phyloP scores from a whole-genome alignment of 2,329 filamentous ascomycete species.

The Endothia cerciana region DNA sequence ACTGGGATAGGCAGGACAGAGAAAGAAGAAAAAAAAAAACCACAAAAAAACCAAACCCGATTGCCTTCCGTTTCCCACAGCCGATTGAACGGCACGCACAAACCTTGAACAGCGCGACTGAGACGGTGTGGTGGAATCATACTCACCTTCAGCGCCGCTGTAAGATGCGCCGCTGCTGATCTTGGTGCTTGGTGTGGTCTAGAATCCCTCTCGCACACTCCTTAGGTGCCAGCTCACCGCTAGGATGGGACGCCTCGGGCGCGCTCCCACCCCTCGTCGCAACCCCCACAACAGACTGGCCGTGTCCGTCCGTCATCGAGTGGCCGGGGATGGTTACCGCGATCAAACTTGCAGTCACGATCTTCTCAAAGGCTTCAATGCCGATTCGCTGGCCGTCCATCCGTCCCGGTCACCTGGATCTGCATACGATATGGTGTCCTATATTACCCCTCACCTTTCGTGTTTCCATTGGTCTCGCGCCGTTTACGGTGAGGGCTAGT shows the following conservation, averaged over 20 bases:
- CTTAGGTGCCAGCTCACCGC: slow-evolving; percentile 1
- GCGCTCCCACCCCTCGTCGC: background rate
- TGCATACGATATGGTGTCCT: slow-evolving; percentile 12
- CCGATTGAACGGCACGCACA: background rate
- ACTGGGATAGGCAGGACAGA: slow-evolving; percentile 8
- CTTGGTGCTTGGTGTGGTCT: slow-evolving; percentile 2
- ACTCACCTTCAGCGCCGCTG: background rate
- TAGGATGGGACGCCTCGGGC: background rate
- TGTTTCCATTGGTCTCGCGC: background rate
- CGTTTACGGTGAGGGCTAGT: background rate
- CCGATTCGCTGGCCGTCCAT: slow-evolving; percentile 16
- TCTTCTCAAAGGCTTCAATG: slow-evolving; percentile 8
- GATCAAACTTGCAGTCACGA: slow-evolving; percentile 3
- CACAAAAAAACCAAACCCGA: too few species aligned
- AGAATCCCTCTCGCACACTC: background rate
- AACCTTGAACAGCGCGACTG: background rate
- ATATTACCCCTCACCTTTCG: slow-evolving; percentile 11
- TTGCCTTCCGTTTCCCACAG: background rate
- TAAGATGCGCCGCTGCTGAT: background rate
- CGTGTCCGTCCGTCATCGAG: slow-evolving; percentile 1
- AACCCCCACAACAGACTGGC: background rate
- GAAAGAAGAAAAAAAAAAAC: background rate
- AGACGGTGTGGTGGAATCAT: background rate
- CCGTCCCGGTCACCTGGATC: slow-evolving; percentile 18
- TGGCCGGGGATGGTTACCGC: background rate